Evolutionary conservation across 2,329 filamentous ascomycete genomes (phyloP).

Genomic region (Pestalotiopsis sp.): DNA sequence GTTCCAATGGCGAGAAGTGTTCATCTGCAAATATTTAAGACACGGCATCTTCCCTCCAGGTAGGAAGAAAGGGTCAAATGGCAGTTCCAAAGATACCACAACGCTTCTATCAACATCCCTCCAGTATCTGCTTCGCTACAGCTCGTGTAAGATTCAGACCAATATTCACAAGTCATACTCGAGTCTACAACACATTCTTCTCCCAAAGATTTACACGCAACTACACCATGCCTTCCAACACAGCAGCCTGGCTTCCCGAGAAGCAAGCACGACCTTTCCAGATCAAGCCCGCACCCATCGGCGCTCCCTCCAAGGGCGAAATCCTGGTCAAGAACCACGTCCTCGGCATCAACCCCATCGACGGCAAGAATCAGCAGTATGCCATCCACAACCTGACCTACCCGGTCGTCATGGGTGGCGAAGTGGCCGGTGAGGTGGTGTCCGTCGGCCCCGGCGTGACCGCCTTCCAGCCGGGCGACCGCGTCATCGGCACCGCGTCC

Average conservation of each 20-base stretch:
- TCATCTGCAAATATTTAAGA: not conserved
- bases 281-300: conserved; percentile 8
- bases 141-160: not conserved
- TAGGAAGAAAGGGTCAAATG: not conserved
- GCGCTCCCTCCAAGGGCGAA: not conserved
- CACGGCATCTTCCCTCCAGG: not conserved
- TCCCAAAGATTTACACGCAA: no score
- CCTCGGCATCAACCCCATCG: conserved; percentile 15
- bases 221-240: conserved; percentile 9
- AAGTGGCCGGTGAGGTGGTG: conserved; percentile 7
- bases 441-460: not conserved
- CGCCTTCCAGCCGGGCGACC: not conserved
- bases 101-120: not conserved
- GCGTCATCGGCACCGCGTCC: conserved; percentile 5
- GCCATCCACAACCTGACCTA: not conserved
- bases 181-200: not conserved
- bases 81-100: not conserved
- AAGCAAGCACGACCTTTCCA: conserved; percentile 9
- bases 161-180: not conserved
- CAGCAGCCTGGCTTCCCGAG: conserved; percentile 10
- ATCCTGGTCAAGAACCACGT: conserved; percentile 11
- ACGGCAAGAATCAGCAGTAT: not conserved
- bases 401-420: not conserved
- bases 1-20: not conserved
- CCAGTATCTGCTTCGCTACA: not conserved